A percentile compares a stretch with the other conserved stretches of the same genome.
phyloP scores from a whole-genome alignment of 495 filamentous ascomycete genomes.

The Trichoderma reesei region DNA sequence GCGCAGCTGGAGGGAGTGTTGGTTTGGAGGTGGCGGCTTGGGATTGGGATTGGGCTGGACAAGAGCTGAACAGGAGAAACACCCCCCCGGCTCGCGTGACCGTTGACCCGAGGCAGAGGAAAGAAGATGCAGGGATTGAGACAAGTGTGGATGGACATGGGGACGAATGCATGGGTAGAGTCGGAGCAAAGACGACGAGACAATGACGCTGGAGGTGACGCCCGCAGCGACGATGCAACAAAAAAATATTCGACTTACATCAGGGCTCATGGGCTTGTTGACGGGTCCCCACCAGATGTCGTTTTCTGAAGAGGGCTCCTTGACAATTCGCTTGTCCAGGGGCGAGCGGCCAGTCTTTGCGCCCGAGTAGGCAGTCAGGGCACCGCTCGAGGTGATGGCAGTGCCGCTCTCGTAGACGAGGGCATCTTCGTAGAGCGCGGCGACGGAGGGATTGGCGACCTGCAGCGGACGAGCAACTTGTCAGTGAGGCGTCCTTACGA shows the following conservation, averaged over 20 bases:
- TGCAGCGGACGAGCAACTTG: slow-evolving; percentile 24
- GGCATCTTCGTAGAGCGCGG: slow-evolving; percentile 97
- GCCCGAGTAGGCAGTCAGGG: slow-evolving; percentile 93
- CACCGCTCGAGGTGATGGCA: slow-evolving; percentile 90
- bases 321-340: slow-evolving; percentile 91
- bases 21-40: neutral
- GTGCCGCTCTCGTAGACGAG: slow-evolving; percentile 94
- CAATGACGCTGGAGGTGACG: slow-evolving; percentile 7
- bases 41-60: too few species aligned
- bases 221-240: slow-evolving; percentile 2
- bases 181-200: slow-evolving; percentile 6
- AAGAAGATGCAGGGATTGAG: neutral
- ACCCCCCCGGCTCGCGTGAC: slow-evolving; percentile 4
- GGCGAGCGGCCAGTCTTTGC: slow-evolving; percentile 97
- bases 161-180: slow-evolving; percentile 1
- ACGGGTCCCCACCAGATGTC: slow-evolving; percentile 87
- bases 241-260: slow-evolving; percentile 68
- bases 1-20: neutral
- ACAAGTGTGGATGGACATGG: neutral
- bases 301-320: slow-evolving; percentile 79
- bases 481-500: slow-evolving; percentile 15
- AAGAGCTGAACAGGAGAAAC: neutral
- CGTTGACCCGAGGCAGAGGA: slow-evolving; percentile 4
- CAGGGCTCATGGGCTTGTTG: slow-evolving; percentile 96
- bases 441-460: slow-evolving; percentile 83